Percentiles rank a stretch among this genome's conserved stretches.
Conservation (phyloP, 352 stramenopile species). For the Phytophthora podocarpi region DNA sequence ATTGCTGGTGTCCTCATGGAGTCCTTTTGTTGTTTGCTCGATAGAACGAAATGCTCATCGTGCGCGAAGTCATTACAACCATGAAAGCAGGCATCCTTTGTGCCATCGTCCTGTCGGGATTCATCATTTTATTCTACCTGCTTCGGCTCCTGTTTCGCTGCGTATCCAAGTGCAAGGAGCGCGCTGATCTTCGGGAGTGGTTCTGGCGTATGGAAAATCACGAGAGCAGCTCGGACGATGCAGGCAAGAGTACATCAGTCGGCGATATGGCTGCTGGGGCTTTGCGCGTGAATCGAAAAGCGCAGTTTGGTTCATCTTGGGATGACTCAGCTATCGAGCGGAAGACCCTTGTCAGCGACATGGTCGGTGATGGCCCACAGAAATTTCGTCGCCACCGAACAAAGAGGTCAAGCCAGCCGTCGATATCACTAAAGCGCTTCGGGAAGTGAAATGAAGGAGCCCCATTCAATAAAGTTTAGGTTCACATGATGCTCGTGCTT, state of each 20-base stretch:
- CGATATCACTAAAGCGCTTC: constrained; percentile 21
- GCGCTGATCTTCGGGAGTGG: constrained; percentile 77
- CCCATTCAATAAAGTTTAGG: constrained; percentile 26
- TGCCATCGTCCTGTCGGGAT: constrained; percentile 66
- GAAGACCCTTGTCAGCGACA: constrained; percentile 75
- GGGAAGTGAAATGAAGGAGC: constrained; percentile 26
- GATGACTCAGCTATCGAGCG: constrained; percentile 82
- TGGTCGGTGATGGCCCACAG: constrained; percentile 47
- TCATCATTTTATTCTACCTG: constrained; percentile 80
- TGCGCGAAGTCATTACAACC: constrained; percentile 84
- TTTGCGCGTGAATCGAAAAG: constrained; percentile 69
- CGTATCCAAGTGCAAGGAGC: constrained; percentile 70
- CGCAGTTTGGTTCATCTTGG: constrained; percentile 79
- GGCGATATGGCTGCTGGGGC: constrained; percentile 25
- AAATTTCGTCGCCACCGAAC: constrained; percentile 42
- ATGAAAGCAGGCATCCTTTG: constrained; percentile 87
- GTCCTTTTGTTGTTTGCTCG: background rate
- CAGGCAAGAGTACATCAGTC: background rate
- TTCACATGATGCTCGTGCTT: background rate
- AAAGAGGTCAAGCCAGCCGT: constrained; percentile 34
- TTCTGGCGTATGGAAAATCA: constrained; percentile 69
- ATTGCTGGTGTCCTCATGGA: background rate
- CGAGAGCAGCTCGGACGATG: constrained; percentile 8
- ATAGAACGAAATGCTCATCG: constrained; percentile 79
- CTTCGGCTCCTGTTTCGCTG: constrained; percentile 73